Evolutionary conservation across 139 green algal genomes (phyloP).

Genomic region (Auxenochlorella pyrenoidosa): DNA sequence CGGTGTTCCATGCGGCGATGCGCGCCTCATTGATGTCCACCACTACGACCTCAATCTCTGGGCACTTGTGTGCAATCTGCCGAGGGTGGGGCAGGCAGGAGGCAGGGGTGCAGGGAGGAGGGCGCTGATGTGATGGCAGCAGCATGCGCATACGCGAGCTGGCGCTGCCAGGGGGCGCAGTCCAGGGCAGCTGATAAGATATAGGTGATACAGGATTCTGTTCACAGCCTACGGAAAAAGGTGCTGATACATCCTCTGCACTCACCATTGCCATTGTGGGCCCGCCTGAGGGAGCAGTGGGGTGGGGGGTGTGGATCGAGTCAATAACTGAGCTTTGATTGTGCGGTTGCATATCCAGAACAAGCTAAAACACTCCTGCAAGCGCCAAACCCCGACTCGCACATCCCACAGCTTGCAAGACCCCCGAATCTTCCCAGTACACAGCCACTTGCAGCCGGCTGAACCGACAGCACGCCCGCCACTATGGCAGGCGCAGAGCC

Average conservation of each 20-base stretch:
- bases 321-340: too few species aligned
- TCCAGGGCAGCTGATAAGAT: background rate
- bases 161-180: background rate
- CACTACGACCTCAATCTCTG: slow-evolving; percentile 95
- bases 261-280: slow-evolving; percentile 82
- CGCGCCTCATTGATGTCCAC: slow-evolving; percentile 90
- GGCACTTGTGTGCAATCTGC: slow-evolving; percentile 94
- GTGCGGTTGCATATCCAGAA: too few species aligned
- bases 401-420: background rate
- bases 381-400: too few species aligned
- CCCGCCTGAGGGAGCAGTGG: slow-evolving; percentile 29
- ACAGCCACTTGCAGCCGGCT: background rate
- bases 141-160: background rate
- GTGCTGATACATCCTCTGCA: too few species aligned
- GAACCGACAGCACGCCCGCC: background rate
- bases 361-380: too few species aligned
- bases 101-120: background rate
- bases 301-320: background rate
- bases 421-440: background rate
- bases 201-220: background rate
- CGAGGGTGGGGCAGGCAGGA: background rate
- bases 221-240: background rate
- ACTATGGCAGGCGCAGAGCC: background rate
- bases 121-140: background rate
- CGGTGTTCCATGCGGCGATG: slow-evolving; percentile 96